Percentiles rank a stretch among this genome's conserved stretches.
Conservation (phyloP, 1,284 basidiomycete species). For the Sanghuangporus baumii region DNA sequence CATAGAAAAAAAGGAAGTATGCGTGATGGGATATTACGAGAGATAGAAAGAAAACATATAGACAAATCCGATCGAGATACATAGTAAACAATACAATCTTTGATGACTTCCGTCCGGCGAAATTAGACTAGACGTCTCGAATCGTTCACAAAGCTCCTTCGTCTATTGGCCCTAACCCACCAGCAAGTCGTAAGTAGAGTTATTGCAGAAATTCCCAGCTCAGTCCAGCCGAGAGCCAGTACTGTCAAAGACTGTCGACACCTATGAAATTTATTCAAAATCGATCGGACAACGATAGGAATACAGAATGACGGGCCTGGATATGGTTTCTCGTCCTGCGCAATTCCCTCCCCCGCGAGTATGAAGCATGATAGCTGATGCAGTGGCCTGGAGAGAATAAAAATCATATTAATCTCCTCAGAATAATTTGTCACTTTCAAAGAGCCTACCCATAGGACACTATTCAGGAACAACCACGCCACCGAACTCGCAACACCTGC, state of each 20-base stretch:
- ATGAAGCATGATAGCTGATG: conserved; percentile 59
- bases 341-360: conserved; percentile 56
- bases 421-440: background rate
- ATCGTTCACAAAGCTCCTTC: conserved; percentile 41
- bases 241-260: conserved; percentile 68
- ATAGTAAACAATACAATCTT: background rate
- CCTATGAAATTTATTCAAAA: conserved; percentile 29
- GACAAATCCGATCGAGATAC: background rate
- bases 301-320: conserved; percentile 34
- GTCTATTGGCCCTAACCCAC: conserved; percentile 50
- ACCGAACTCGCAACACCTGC: conserved; percentile 73
- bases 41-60: background rate
- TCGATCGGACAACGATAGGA: conserved; percentile 13
- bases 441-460: conserved; percentile 55
- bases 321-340: conserved; percentile 44
- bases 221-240: conserved; percentile 69
- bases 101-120: background rate
- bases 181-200: conserved; percentile 52
- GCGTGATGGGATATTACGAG: background rate
- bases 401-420: background rate
- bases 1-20: background rate
- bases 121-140: conserved; percentile 34
- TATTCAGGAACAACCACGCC: conserved; percentile 60
- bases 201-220: conserved; percentile 60
- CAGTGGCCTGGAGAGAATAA: conserved; percentile 43